These are phyloP conservation scores for Verbascum thapsus DNA, from an alignment of 257 asterid genomes.

Conservation along the genomic window DNA sequence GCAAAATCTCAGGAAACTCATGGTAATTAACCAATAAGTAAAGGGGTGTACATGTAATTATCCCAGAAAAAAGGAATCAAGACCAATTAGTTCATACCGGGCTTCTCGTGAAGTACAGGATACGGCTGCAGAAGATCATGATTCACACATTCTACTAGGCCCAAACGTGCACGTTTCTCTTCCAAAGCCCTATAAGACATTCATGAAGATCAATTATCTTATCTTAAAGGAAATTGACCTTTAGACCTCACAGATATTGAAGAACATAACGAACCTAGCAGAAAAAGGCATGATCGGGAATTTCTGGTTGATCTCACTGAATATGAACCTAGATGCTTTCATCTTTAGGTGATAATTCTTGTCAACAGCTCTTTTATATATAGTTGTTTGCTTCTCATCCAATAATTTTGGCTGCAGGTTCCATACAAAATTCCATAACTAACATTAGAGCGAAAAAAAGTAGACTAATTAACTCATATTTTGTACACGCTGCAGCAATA, in stretches of 20 bases:
- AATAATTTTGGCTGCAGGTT: constrained; percentile 65
- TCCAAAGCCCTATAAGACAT: constrained; percentile 75
- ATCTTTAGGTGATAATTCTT: constrained; percentile 80
- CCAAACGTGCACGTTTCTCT: constrained; percentile 90
- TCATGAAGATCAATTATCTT: constrained; percentile 13
- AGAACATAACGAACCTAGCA: constrained; percentile 52
- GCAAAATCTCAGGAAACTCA: too few relatives aligned
- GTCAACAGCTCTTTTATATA: constrained; percentile 93
- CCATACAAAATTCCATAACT: not conserved
- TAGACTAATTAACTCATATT: not conserved
- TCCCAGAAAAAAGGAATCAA: too few relatives aligned
- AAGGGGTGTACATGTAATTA: too few relatives aligned
- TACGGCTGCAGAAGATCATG: constrained; percentile 96
- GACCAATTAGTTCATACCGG: constrained; percentile 48
- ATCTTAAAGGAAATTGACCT: not conserved
- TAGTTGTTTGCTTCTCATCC: constrained; percentile 95
- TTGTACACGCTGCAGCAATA: not conserved
- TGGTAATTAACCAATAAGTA: too few relatives aligned
- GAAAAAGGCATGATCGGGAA: constrained; percentile 89
- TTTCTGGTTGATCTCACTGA: constrained; percentile 87
- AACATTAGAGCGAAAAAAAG: not conserved
- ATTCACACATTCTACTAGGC: constrained; percentile 86
- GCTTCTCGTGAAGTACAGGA: constrained; percentile 93
- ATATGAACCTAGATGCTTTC: constrained; percentile 92
- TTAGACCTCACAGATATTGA: not conserved